Evolutionary conservation across 2,329 filamentous ascomycete genomes (phyloP).

Genomic region (Aspergillus pseudoviridinutans): DNA sequence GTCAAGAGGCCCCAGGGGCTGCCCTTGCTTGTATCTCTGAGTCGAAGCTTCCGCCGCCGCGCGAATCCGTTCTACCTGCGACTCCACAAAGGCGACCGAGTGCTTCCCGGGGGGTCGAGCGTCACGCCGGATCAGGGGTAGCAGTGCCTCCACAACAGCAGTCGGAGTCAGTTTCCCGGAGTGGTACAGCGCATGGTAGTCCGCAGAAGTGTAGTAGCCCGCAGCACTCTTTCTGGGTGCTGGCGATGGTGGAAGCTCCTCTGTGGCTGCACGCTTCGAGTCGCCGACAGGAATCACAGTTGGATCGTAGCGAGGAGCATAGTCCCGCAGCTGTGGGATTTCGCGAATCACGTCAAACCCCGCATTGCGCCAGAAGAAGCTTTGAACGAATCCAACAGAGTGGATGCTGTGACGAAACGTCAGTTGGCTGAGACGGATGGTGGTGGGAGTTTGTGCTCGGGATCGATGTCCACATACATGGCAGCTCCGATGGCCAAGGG

Average conservation of each 20-base stretch:
- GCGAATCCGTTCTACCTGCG: constrained; percentile 58
- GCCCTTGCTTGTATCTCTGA: constrained; percentile 64
- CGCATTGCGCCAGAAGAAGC: constrained; percentile 67
- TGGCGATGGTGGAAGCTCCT: constrained; percentile 25
- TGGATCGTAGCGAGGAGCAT: constrained; percentile 53
- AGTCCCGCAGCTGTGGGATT: constrained; percentile 52
- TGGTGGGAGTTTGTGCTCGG: background rate
- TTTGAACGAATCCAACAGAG: constrained; percentile 58
- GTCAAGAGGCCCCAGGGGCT: constrained; percentile 66
- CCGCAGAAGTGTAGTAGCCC: constrained; percentile 65
- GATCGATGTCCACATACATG: constrained; percentile 47
- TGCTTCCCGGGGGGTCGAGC: constrained; percentile 55
- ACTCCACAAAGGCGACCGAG: constrained; percentile 68
- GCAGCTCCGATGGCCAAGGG: constrained; percentile 59
- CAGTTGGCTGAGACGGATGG: constrained; percentile 3
- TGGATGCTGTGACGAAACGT: constrained; percentile 46
- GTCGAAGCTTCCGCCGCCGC: constrained; percentile 70
- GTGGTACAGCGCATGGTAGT: constrained; percentile 74
- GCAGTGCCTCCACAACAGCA: constrained; percentile 65
- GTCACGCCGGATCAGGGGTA: constrained; percentile 66
- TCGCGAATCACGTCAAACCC: constrained; percentile 58
- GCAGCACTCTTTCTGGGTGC: constrained; percentile 30
- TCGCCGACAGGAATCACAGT: constrained; percentile 49
- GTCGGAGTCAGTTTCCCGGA: constrained; percentile 67
- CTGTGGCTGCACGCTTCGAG: constrained; percentile 13